These are phyloP conservation scores for Hypomontagnella submonticulosa DNA, from an alignment of 495 filamentous ascomycete genomes.

Conservation along the genomic window DNA sequence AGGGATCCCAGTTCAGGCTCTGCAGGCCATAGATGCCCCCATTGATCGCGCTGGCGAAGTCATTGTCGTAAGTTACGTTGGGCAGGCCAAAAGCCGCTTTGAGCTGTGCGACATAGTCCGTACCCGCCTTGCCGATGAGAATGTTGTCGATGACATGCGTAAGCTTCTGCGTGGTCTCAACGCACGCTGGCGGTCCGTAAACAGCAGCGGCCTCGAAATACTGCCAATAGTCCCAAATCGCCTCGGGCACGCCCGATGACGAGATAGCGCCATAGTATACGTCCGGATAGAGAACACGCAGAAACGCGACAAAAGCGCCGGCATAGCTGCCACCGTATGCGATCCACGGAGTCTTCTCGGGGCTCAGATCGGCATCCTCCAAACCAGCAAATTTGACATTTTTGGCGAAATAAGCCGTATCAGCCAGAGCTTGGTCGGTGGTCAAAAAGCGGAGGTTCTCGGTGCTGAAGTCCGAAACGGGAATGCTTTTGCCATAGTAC, in stretches of 20 bases:
- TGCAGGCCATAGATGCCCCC: conserved; percentile 67
- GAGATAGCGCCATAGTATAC: conserved; percentile 75
- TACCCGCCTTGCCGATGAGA: conserved; percentile 63
- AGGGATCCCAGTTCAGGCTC: conserved; percentile 76
- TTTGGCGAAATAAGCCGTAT: conserved; percentile 76
- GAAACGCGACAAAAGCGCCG: conserved; percentile 75
- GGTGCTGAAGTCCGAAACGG: conserved; percentile 66
- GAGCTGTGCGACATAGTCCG: conserved; percentile 60
- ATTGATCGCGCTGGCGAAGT: conserved; percentile 69
- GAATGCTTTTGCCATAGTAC: conserved; percentile 75
- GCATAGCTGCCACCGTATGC: conserved; percentile 81
- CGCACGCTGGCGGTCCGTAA: conserved; percentile 63
- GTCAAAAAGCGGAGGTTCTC: conserved; percentile 77
- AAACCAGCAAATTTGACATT: conserved; percentile 73
- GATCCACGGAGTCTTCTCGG: conserved; percentile 69
- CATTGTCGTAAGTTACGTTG: conserved; percentile 65
- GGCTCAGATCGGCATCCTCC: conserved; percentile 69
- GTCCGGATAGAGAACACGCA: conserved; percentile 75
- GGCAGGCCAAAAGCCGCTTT: conserved; percentile 69
- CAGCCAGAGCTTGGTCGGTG: conserved; percentile 78
- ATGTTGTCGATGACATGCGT: conserved; percentile 73
- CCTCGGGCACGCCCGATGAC: conserved; percentile 75
- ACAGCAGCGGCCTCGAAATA: conserved; percentile 74
- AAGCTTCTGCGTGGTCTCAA: conserved; percentile 65
- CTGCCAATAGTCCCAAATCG: conserved; percentile 77